Base-by-base conservation (phyloP, 192 early-diverging fungal genomes). In the Backusella liffmaniae region DNA sequence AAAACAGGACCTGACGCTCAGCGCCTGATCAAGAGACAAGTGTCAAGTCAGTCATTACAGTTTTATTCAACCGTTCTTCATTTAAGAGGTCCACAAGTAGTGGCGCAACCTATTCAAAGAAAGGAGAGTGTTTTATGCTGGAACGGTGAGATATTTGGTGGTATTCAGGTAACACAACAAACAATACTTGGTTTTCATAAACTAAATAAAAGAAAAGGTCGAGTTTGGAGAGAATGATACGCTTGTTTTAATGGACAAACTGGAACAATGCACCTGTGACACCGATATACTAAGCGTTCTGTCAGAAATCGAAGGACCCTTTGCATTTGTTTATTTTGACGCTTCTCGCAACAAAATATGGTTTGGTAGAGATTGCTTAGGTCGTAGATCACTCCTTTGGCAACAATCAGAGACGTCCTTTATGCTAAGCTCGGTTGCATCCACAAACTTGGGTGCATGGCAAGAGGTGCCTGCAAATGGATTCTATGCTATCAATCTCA, bases 131-230 rank as follows among this genome's bases (percentile, higher is more conserved):
- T 92, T 18, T 79, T 94, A 18, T 84, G 89, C 79, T 95, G 92
- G 93, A 98, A 98, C 80, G 97, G 97, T 30, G 97, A 98, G 77
- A 87, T 97, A 29, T 98, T 96, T 86, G 88, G 84, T 51, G 95
- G 94, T 0, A 79, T 94, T 3, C 77, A 88, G 32, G 88, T 94
- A 34, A 6, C 3, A 10, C 1, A 18, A 6, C 4, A n/a, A 49
- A 18, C 4, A 49, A 49, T 49, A 16, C 42, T 49, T 49, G 15
- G n/a, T 49, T n/a, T 49, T n/a, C 46, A 49, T n/a, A 6, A 18
- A 32, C 32, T 32, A 32, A 32, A 32, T 4, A 16, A 49, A 18
- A 49, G 5, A 49, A 49, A 49, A 80, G 49, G 85, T 86, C 12
- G 51, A 42, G 39, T 32, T 44, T 39, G 75, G 67, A 18, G 77